Base-by-base conservation (phyloP, 2,329 filamentous ascomycete species). In the Achaetomium macrosporum region DNA sequence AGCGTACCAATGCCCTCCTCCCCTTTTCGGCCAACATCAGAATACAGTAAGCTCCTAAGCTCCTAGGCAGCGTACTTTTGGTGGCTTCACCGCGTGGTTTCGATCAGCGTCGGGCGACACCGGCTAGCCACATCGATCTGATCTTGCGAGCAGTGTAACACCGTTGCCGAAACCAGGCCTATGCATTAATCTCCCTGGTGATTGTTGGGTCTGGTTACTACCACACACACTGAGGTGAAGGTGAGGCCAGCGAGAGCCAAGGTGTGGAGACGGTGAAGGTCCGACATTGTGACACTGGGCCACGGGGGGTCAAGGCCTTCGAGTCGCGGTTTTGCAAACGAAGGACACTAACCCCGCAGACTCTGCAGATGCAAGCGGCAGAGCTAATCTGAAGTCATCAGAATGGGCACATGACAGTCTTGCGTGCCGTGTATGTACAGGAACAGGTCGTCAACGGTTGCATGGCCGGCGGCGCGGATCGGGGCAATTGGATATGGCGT, bases 381-480 rank as follows among this genome's bases (percentile, higher is more conserved):
- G 40, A 16, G 15, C 12, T 30, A 36, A 31, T 12, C 45, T 30
- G 35, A 30, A 16, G 45, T 53, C 46, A 33, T 30, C 15, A 16
- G 29, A 43, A 6, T 17, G 15, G n/a, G 29, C 51, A 53, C 51
- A 44, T 53, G 51, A 53, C 45, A 25, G 4, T 25, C 25, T 25
- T 25, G 25, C 25, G 25, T 25, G 25, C 25, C 25, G 25, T 25
- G 25, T 25, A 7, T 17, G 50, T 30, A 35, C 51, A 39, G 33
- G n/a, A 19, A 33, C 29, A 29, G 7, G 13, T 13, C 35, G 7
- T n/a, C n/a, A n/a, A 5, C 4, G 3, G 8, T 19, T 41, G 39
- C 39, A 10, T 20, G 39, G 17, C 16, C 39, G 10, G 19, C 17
- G 17, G 37, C 15, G 40, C 25, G 29, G 36, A 16, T 31, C 45